phyloP scores from a whole-genome alignment of 345 rosid species.

The Durio zibethinus region DNA sequence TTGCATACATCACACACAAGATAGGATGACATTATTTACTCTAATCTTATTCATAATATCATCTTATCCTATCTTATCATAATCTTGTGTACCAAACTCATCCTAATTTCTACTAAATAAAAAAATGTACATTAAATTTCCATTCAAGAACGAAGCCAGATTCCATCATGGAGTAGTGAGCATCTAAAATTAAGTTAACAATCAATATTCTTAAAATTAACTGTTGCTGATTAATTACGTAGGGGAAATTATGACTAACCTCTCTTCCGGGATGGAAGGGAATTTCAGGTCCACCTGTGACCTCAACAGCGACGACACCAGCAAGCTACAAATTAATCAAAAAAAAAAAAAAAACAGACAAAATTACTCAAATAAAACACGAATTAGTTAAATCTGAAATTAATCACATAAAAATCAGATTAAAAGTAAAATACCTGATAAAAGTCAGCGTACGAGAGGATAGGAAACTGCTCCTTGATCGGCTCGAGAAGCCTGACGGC shows the following conservation, averaged over 20 bases:
- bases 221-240: background rate
- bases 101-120: background rate
- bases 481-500: conserved; percentile 87
- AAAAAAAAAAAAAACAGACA: background rate
- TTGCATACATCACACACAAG: no score
- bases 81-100: no score
- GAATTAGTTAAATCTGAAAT: background rate
- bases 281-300: conserved; percentile 95
- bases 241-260: conserved; percentile 37
- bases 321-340: conserved; percentile 49
- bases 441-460: conserved; percentile 65
- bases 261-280: conserved; percentile 96
- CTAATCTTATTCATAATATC: no score
- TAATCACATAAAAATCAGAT: background rate
- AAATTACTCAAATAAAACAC: background rate
- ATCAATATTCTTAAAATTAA: background rate
- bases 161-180: background rate
- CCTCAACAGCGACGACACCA: conserved; percentile 89
- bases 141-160: background rate
- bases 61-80: no score
- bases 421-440: conserved; percentile 49
- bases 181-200: background rate
- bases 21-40: no score
- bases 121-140: background rate
- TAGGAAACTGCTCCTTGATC: conserved; percentile 77